Percentiles rank a stretch among this genome's conserved stretches.
Evolutionary conservation across 192 early-diverging fungal genomes (phyloP).

Genomic region (Gaertneriomyces sp.): DNA sequence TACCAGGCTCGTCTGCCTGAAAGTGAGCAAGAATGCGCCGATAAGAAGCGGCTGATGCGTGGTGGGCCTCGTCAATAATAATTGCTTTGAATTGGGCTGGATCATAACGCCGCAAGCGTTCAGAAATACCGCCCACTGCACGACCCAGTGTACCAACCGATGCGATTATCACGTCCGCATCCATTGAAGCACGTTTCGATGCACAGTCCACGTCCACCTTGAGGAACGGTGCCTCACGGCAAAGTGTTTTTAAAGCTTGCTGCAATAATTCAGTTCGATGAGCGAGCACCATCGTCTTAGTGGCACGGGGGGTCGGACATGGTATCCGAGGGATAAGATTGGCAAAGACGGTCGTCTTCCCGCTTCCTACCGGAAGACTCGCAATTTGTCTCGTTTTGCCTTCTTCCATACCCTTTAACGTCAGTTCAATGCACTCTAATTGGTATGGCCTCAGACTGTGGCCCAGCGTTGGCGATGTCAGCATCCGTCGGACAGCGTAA

Average conservation of each 20-base stretch:
- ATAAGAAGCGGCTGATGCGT: slow-evolving; percentile 79
- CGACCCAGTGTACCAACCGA: slow-evolving; percentile 7
- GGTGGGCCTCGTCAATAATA: slow-evolving; percentile 92
- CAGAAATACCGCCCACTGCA: slow-evolving; percentile 10
- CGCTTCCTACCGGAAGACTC: slow-evolving; percentile 73
- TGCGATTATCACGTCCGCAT: slow-evolving; percentile 70
- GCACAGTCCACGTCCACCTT: slow-evolving; percentile 40
- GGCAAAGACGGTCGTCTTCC: slow-evolving; percentile 84
- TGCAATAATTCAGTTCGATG: slow-evolving; percentile 84
- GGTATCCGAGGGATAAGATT: slow-evolving; percentile 72
- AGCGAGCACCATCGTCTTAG: slow-evolving; percentile 78
- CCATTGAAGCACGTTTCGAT: slow-evolving; percentile 47
- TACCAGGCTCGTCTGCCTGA: slow-evolving; percentile 36
- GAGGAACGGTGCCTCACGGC: slow-evolving; percentile 53
- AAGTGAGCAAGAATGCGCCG: slow-evolving; percentile 70
- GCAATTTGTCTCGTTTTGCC: slow-evolving; percentile 73
- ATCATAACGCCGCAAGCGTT: slow-evolving; percentile 63
- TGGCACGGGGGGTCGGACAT: slow-evolving; percentile 54
- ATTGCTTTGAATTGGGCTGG: slow-evolving; percentile 79
- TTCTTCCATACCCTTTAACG: slow-evolving; percentile 46
- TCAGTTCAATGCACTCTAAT: slow-evolving; percentile 73
- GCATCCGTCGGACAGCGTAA: too few relatives aligned
- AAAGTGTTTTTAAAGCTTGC: slow-evolving; percentile 73
- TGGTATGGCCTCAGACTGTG: slow-evolving; percentile 73
- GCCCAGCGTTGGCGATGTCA: too few relatives aligned